Percentiles rank a stretch among this genome's conserved stretches.
These are phyloP conservation scores for Tylopilus sp. DNA, from an alignment of 768 basidiomycete species.

Conservation along the genomic window DNA sequence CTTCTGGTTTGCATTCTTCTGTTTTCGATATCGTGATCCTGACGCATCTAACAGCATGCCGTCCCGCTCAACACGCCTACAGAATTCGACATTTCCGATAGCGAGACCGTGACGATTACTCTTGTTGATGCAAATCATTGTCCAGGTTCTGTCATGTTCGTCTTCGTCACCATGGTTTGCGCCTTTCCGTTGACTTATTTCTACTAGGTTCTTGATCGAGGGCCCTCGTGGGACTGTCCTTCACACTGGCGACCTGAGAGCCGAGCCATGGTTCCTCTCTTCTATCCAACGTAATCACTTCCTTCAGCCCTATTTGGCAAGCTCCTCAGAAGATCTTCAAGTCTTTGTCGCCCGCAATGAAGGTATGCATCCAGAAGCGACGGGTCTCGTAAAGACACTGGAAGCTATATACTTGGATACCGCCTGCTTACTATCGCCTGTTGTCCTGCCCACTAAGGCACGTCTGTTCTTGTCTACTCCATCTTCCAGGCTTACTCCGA, in stretches of 20 bases:
- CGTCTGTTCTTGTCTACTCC: neutral
- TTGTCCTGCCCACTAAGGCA: constrained; percentile 62
- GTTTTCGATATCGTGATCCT: neutral
- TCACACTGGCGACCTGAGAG: constrained; percentile 92
- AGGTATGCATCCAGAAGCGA: constrained; percentile 20
- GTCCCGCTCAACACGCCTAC: constrained; percentile 66
- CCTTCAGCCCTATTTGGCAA: constrained; percentile 65
- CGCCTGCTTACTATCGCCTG: constrained; percentile 52
- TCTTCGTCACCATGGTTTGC: neutral
- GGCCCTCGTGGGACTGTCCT: constrained; percentile 67
- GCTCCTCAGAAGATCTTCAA: constrained; percentile 20
- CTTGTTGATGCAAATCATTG: constrained; percentile 92
- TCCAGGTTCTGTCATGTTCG: constrained; percentile 89
- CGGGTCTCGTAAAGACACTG: constrained; percentile 43
- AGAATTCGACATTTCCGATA: constrained; percentile 50
- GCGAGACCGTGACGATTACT: constrained; percentile 66
- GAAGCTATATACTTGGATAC: constrained; percentile 87
- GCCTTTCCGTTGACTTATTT: neutral
- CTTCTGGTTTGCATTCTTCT: constrained; percentile 30
- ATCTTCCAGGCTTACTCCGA: neutral
- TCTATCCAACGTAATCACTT: constrained; percentile 65
- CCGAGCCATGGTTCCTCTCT: constrained; percentile 78
- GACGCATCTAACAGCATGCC: constrained; percentile 40
- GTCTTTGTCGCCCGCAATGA: constrained; percentile 26
- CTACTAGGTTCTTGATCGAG: constrained; percentile 79